phyloP scores from a whole-genome alignment of 2,329 filamentous ascomycete genomes.

The Botrytis deweyae region DNA sequence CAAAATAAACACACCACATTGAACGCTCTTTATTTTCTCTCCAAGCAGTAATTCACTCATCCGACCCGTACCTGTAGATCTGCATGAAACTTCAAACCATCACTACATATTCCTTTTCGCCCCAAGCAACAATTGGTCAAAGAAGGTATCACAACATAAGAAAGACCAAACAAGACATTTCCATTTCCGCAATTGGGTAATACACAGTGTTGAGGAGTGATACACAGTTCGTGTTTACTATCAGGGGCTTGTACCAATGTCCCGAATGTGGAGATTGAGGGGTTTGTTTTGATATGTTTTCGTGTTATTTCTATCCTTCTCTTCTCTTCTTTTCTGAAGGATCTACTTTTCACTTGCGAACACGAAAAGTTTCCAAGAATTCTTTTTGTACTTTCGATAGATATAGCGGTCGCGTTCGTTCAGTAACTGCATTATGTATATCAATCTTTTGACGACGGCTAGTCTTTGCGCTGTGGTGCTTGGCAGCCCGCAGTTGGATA shows the following conservation, averaged over 20 bases:
- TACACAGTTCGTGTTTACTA: not conserved
- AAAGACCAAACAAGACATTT: not conserved
- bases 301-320: not conserved
- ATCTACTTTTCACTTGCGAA: not conserved
- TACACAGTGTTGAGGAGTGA: not conserved
- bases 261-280: not conserved
- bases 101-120: not conserved
- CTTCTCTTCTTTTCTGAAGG: not conserved
- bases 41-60: too few species aligned
- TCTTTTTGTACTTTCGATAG: not conserved
- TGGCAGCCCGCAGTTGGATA: not conserved
- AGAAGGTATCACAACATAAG: not conserved
- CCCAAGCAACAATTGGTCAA: not conserved
- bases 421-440: constrained; percentile 4
- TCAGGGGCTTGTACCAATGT: not conserved
- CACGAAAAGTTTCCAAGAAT: not conserved
- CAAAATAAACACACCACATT: not conserved
- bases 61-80: not conserved
- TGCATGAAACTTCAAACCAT: constrained; percentile 1
- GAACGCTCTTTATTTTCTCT: not conserved
- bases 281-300: not conserved
- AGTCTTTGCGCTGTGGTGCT: constrained; percentile 18
- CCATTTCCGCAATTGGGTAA: not conserved
- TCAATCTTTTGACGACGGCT: constrained; percentile 8
- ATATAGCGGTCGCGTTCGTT: not conserved